Conservation (phyloP, 2,329 filamentous ascomycete species). For the Scedosporium minutisporum region DNA sequence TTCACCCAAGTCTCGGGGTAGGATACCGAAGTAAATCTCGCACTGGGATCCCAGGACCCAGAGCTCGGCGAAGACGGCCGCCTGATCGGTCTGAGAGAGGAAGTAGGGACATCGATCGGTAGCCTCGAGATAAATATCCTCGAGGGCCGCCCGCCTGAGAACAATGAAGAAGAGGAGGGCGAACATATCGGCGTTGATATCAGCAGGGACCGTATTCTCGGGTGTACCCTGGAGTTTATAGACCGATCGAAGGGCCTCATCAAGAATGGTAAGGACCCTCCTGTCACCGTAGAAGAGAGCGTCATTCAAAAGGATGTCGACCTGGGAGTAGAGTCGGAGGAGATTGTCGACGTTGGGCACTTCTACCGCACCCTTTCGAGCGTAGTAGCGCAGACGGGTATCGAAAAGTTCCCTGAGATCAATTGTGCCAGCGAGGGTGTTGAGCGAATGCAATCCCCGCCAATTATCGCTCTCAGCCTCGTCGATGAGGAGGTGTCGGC, state of each 20-base stretch:
- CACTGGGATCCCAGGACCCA: constrained; percentile 55
- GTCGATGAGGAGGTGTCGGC: constrained; percentile 17
- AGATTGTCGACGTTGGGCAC: constrained; percentile 15
- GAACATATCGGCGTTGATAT: constrained; percentile 42
- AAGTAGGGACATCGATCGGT: constrained; percentile 53
- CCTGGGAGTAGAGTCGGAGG: constrained; percentile 14
- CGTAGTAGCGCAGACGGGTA: constrained; percentile 16
- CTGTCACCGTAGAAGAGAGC: constrained; percentile 20
- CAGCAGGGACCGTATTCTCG: constrained; percentile 20
- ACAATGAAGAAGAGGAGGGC: constrained; percentile 48
- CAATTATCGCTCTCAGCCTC: constrained; percentile 16
- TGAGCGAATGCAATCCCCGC: constrained; percentile 17
- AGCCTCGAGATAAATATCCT: constrained; percentile 54
- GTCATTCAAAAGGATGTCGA: constrained; percentile 18
- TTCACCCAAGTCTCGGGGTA: constrained; percentile 36
- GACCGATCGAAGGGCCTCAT: constrained; percentile 23
- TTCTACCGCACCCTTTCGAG: constrained; percentile 15
- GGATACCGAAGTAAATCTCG: constrained; percentile 51
- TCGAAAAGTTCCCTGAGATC: constrained; percentile 18
- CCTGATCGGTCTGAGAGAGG: constrained; percentile 51
- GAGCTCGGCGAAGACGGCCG: constrained; percentile 53
- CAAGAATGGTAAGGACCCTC: constrained; percentile 24
- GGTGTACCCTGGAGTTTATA: constrained; percentile 15
- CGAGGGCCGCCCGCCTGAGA: constrained; percentile 44
- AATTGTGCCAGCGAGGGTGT: constrained; percentile 16